Evolutionary conservation across 305 asterid species (phyloP), one percentile per base, ranked within the genome.

Genomic region (Plantago rigida): DNA sequence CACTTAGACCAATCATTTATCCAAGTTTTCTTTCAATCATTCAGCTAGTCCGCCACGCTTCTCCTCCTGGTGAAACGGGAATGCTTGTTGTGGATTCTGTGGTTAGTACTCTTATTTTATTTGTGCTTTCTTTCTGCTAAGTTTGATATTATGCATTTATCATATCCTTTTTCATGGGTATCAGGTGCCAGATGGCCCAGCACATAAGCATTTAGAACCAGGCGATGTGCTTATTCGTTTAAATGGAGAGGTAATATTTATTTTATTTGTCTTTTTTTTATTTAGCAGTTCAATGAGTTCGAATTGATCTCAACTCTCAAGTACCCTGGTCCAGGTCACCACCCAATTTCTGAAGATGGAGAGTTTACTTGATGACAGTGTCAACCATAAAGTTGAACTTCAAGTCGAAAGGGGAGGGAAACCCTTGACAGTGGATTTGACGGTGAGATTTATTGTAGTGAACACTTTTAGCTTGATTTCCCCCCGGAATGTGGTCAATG

Each of bases 71-170:
- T 60, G 99, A 93, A 84, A 93, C 97, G 65, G 99, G 99, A 71
- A 93, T 93, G 99, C 97, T 93, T 52, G 99, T 93, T 51, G 95
- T 93, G n/a, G 99, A 93, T 74, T 89, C 95, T 9, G 97, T 84
- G 85, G 99, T 93, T 75, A 83, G 95, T 73, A 51, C 61, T 19
- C 13, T 29, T 36, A 51, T 56, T 66, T 34, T 11, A 31, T 63
- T 31, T 48, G 15, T 65, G 12, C 34, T 64, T 54, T 57, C 63
- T 49, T 28, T 61, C 42, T 41, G 13, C 54, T 26, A 65, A 22
- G 59, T 54, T 62, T 65, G 31, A 55, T 58, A 59, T 68, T 65
- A 51, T 62, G 47, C 58, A 48, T 61, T 67, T 69, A 48, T 49
- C 57, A 41, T 51, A 50, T 22, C 26, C 50, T 50, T 55, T 56